Evolutionary conservation across 1,139 yeast genomes (phyloP).

Genomic region (Pichia sp.): DNA sequence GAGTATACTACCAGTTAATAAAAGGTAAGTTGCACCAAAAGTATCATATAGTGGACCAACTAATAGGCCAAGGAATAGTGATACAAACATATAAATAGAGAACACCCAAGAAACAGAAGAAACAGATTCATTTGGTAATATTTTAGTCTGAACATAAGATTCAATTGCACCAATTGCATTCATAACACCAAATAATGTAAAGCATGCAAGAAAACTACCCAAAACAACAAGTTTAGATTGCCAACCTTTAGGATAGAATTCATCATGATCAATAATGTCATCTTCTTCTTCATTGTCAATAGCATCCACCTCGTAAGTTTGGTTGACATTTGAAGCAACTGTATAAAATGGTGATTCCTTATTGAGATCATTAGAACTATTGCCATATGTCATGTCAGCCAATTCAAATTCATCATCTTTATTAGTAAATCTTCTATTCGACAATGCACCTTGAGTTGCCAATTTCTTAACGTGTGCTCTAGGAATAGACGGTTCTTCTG

Average conservation of each 20-base stretch:
- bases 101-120: conserved; percentile 52
- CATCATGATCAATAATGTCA: conserved; percentile 5
- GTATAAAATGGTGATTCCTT: background rate
- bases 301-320: background rate
- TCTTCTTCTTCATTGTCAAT: conserved; percentile 3
- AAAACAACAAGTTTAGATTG: conserved; percentile 37
- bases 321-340: background rate
- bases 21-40: conserved; percentile 43
- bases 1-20: conserved; percentile 39
- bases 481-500: background rate
- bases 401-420: background rate
- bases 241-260: conserved; percentile 24
- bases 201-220: conserved; percentile 58
- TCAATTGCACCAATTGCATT: conserved; percentile 64
- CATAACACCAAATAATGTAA: conserved; percentile 57
- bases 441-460: background rate
- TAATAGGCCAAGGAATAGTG: conserved; percentile 51
- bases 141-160: conserved; percentile 51
- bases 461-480: background rate
- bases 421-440: background rate
- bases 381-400: background rate
- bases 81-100: conserved; percentile 49
- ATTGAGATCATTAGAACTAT: background rate
- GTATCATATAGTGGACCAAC: conserved; percentile 59
- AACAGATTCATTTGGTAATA: conserved; percentile 38